Base-by-base conservation (phyloP, 768 basidiomycete species). In the Leccinum olivaceopallidum region DNA sequence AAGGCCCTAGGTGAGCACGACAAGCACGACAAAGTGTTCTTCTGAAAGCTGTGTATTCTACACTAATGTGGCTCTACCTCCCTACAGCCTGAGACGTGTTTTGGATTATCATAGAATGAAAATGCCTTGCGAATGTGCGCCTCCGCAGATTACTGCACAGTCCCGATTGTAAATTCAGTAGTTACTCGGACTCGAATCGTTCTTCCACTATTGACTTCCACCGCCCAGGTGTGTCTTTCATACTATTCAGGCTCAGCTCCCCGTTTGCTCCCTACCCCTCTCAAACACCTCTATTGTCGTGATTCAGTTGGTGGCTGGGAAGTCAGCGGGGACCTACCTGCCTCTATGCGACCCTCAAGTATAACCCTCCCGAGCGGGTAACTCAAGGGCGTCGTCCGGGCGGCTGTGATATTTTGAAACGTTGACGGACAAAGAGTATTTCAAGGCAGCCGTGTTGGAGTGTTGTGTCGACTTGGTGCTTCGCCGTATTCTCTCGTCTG, bases 211-310 rank as follows among this genome's bases (percentile, higher is more conserved):
- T 53, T 10, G 2, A 20, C 53, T 53, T 60, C 60, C 30, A 48
- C 56, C 50, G 57, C 34, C 1, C 34, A 53, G 30, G 62, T 47
- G 39, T 63, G 66, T 32, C 20, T 64, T 87, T 86, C 73, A 94
- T 94, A 66, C 92, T 92, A 66, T 94, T 93, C 71, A 99, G 73
- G 5, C 95, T 96, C 13, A 98, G 79, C 55, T 94, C 93, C 71
- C 98, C 95, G 68, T 98, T 94, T 78, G 81, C 34, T 34, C 34
- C 34, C 12, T 0, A 34, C 34, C 12, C 5, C 34, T 34, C 44
- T 94, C 91, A 69, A 98, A 99, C 58, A 74, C 71, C 71, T 90
- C 91, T 56, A 90, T 82, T 32, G 73, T 80, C 90, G 98, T 92
- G 69, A 16, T 37, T 6, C 36, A 37, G 36, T 37, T 37, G 36